Evolutionary conservation across 202 grass and related monocot species (phyloP).

Genomic region (Schoenoplectus triqueter): DNA sequence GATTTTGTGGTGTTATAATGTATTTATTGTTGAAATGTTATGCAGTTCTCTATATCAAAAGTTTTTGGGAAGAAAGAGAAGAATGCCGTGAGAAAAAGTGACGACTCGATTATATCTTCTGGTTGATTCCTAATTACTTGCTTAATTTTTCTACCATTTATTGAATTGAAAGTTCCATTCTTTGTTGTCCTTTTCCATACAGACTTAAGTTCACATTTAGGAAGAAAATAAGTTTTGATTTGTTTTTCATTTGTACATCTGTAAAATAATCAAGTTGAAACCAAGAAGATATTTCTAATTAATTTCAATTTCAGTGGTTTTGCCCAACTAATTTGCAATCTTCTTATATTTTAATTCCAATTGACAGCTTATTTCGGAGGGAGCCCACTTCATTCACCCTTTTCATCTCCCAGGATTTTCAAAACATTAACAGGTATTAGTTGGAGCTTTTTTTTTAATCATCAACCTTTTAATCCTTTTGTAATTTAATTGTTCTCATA

Average conservation of each 20-base stretch:
- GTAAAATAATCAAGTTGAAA: conserved; percentile 26
- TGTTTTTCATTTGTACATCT: background rate
- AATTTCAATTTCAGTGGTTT: conserved; percentile 21
- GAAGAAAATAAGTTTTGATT: background rate
- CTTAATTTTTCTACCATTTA: conserved; percentile 22
- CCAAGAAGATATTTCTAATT: background rate
- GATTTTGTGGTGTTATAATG: background rate
- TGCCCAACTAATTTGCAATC: background rate
- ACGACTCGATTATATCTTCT: conserved; percentile 36
- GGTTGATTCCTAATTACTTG: conserved; percentile 43
- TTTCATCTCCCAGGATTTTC: conserved; percentile 68
- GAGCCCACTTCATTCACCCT: conserved; percentile 42
- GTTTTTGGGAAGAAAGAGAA: conserved; percentile 36
- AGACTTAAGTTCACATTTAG: background rate
- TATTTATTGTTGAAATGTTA: background rate
- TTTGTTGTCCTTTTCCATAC: background rate
- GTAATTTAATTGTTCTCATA: conserved; percentile 9
- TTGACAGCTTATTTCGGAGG: conserved; percentile 54
- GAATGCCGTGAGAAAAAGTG: conserved; percentile 15
- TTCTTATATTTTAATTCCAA: conserved; percentile 16
- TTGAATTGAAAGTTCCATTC: conserved; percentile 1
- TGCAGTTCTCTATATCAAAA: conserved; percentile 51
- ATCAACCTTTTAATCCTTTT: background rate
- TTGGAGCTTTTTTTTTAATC: background rate
- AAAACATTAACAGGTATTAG: conserved; percentile 60